phyloP scores from a whole-genome alignment of 768 basidiomycete species.

The Mycena rosella region DNA sequence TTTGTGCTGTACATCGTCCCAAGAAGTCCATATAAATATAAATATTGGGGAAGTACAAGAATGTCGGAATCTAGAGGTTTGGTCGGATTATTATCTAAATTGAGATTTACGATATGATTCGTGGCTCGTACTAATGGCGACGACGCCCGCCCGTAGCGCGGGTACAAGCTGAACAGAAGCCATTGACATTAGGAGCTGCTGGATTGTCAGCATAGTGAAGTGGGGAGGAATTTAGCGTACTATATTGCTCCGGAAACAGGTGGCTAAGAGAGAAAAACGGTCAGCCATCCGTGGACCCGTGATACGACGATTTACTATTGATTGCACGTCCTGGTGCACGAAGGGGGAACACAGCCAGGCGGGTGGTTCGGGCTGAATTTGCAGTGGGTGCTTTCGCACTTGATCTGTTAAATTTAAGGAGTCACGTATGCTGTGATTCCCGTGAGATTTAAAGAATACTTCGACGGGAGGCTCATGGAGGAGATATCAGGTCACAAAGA shows the following conservation, averaged over 20 bases:
- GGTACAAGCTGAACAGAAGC: constrained; percentile 58
- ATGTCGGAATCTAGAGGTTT: too few relatives aligned
- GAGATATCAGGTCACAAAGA: neutral
- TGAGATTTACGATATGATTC: too few relatives aligned
- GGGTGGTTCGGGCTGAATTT: constrained; percentile 70
- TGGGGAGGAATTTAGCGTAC: constrained; percentile 47
- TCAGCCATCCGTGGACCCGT: constrained; percentile 18
- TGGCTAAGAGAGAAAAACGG: constrained; percentile 46
- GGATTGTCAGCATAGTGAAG: constrained; percentile 10
- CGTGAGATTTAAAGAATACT: neutral
- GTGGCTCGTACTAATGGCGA: too few relatives aligned
- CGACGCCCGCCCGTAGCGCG: too few relatives aligned
- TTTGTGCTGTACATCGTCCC: too few relatives aligned
- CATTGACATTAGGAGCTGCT: constrained; percentile 59
- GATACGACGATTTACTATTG: constrained; percentile 60
- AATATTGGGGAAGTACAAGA: too few relatives aligned
- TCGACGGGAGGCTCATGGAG: constrained; percentile 36
- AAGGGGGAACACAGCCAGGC: constrained; percentile 52
- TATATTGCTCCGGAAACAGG: constrained; percentile 60
- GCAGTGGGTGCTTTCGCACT: constrained; percentile 60
- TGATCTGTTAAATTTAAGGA: constrained; percentile 51
- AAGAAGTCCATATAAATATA: too few relatives aligned
- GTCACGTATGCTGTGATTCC: neutral
- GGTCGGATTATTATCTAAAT: too few relatives aligned
- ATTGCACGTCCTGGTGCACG: constrained; percentile 59